Conservation (phyloP, 1,284 basidiomycete genomes). For the Volvariella surrecta region DNA sequence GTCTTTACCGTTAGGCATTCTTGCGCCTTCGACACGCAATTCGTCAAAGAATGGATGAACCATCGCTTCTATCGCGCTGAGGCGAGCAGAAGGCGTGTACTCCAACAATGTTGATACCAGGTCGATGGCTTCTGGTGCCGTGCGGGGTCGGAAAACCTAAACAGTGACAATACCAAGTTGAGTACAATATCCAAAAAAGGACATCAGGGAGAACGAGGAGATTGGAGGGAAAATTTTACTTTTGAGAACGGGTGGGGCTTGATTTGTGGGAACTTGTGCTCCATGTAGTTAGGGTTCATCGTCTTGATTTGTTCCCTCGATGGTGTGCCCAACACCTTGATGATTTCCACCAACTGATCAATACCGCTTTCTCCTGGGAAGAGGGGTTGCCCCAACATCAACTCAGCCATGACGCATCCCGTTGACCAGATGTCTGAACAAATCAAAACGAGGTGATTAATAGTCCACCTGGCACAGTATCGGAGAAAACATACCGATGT, state of each 20-base stretch:
- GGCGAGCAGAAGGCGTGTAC: conserved; percentile 90
- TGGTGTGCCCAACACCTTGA: conserved; percentile 98
- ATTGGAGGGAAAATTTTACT: conserved; percentile 32
- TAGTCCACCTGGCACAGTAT: conserved; percentile 1
- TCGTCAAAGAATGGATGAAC: conserved; percentile 98
- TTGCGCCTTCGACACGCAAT: conserved; percentile 79
- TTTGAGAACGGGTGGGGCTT: conserved; percentile 95
- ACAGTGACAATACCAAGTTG: conserved; percentile 1
- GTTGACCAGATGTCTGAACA: conserved; percentile 95
- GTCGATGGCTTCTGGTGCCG: conserved; percentile 93
- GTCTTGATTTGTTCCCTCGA: conserved; percentile 99
- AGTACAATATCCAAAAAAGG: conserved; percentile 6
- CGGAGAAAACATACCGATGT: conserved; percentile 70
- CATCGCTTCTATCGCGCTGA: conserved; percentile 92
- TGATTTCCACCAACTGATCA: conserved; percentile 99
- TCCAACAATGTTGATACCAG: conserved; percentile 92
- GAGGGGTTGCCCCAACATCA: conserved; percentile 97
- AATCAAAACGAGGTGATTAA: conserved; percentile 11
- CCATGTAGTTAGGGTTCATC: conserved; percentile 99
- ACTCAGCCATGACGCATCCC: conserved; percentile 99
- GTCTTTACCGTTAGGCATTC: conserved; percentile 96
- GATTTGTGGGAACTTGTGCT: conserved; percentile 99
- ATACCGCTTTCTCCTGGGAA: conserved; percentile 99
- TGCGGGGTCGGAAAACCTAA: conserved; percentile 97
- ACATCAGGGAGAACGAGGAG: neutral